Base-by-base conservation (phyloP, 331 rosid species). In the Arachis monticola region DNA sequence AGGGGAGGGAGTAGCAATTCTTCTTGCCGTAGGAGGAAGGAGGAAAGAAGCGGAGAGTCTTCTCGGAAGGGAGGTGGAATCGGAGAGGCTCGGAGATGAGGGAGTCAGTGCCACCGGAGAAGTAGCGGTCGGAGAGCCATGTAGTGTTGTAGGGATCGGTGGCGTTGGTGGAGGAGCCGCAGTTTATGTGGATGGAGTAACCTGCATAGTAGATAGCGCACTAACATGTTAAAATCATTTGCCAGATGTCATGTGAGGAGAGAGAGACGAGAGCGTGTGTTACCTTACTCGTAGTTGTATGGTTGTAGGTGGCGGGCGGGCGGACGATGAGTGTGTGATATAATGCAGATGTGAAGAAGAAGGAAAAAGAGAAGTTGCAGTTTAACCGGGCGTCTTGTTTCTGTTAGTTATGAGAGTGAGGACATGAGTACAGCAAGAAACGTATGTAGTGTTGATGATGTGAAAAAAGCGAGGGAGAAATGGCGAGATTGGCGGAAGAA, bases 91-190 rank as follows among this genome's bases (percentile, higher is more conserved):
- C 97, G 2, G 99, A 95, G 60, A 95, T 97, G 5, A 87, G 3
- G 40, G 84, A 70, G 70, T 84, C 1, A 56, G 81, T 2, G 5
- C 99, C 99, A 64, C 90, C 95, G 76, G 90, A 69, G 90, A 12
- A 94, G 86, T 82, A 88, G 2, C 93, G 88, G 88, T 94, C 99
- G 60, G 97, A 77, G 13, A 90, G 84, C 97, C 97, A 94, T 0
- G 88, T 73, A 6, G 86, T 83, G 83, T 82, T 83, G 87, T 86
- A 88, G 9, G 79, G 69, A 44, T 92, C 97, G 35, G 88, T 80
- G 75, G 84, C 65, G 80, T 90, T 79, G 13, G 87, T 81, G 46
- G 83, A 66, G 52, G 89, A 79, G 40, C 99, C 99, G 71, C 96
- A 88, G 85, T 95, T 93, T 8, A 95, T 90, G 87, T 84, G 82